Percentiles rank a stretch among this genome's conserved stretches.
Conservation (phyloP, 306 rosid species). For the Castanea crenata region DNA sequence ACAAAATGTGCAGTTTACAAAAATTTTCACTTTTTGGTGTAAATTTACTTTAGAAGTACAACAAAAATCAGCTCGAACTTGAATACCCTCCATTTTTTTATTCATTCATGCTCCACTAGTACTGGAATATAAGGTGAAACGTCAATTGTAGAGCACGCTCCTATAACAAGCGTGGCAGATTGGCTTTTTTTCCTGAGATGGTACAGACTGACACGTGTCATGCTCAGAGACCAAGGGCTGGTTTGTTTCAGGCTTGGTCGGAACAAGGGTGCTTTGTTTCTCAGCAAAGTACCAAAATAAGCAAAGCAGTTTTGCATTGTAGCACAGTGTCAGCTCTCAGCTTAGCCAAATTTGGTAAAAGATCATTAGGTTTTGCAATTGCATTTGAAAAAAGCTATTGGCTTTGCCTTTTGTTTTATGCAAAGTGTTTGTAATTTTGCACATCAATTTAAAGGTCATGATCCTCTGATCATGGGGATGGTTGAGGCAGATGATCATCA, state of each 20-base stretch:
- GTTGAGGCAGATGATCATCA: neutral
- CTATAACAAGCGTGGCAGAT: neutral
- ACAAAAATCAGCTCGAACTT: too few relatives aligned
- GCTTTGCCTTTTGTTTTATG: neutral
- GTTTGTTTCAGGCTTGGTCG: slow-evolving; percentile 27
- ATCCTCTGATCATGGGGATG: slow-evolving; percentile 22
- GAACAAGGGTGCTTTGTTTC: slow-evolving; percentile 20
- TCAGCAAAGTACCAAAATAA: slow-evolving; percentile 6
- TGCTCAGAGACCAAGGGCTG: neutral
- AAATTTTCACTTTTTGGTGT: too few relatives aligned
- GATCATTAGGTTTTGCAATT: slow-evolving; percentile 21
- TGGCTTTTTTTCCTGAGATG: neutral
- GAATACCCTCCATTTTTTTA: neutral
- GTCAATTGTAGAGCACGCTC: slow-evolving; percentile 5
- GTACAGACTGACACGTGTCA: slow-evolving; percentile 34
- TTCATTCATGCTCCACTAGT: neutral
- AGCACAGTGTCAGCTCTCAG: slow-evolving; percentile 32
- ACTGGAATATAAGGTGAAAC: neutral
- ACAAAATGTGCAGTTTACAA: too few relatives aligned
- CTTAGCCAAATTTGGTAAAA: slow-evolving; percentile 31
- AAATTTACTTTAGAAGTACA: too few relatives aligned
- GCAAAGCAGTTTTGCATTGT: slow-evolving; percentile 2
- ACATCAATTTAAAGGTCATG: slow-evolving; percentile 23
- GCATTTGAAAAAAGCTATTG: slow-evolving; percentile 16
- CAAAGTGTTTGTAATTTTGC: slow-evolving; percentile 2